Conservation (phyloP, 495 filamentous ascomycete species). For the Thermothielavioides terrestris region DNA sequence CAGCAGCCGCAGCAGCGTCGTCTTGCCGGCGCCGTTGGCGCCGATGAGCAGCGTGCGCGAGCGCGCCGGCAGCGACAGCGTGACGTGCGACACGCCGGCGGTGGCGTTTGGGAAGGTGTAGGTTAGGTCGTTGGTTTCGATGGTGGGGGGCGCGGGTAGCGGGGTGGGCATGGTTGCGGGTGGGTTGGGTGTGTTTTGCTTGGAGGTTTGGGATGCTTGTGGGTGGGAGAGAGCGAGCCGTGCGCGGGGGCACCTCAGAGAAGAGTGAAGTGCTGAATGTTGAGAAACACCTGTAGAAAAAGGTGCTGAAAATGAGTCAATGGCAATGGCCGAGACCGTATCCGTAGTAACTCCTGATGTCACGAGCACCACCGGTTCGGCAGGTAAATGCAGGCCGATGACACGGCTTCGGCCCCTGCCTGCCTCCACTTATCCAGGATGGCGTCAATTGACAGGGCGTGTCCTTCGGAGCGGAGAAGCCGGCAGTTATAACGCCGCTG, state of each 20-base stretch:
- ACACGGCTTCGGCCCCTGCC: too few species aligned
- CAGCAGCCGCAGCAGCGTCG: constrained; percentile 76
- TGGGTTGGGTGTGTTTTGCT: not conserved
- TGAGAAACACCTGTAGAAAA: too few species aligned
- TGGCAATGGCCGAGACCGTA: too few species aligned
- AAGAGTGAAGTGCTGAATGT: not conserved
- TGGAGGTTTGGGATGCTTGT: not conserved
- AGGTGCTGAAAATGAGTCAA: too few species aligned
- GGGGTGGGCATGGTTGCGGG: not conserved
- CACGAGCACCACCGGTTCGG: too few species aligned
- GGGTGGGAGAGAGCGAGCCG: not conserved
- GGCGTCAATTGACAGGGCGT: too few species aligned
- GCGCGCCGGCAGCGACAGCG: constrained; percentile 65
- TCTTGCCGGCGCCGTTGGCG: constrained; percentile 96
- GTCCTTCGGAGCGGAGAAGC: too few species aligned
- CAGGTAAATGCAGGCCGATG: too few species aligned
- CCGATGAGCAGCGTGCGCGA: constrained; percentile 90
- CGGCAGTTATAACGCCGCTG: too few species aligned
- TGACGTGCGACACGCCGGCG: constrained; percentile 60
- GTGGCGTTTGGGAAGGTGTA: constrained; percentile 83
- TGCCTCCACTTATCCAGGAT: too few species aligned
- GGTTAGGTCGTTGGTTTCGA: constrained; percentile 65
- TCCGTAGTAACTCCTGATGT: too few species aligned
- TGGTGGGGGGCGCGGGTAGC: constrained; percentile 22
- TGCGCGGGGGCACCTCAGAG: not conserved